A percentile compares a stretch with the other conserved stretches of the same genome.
Conservation (phyloP, 2,329 filamentous ascomycete genomes). For the Nigrograna mackinnonii region DNA sequence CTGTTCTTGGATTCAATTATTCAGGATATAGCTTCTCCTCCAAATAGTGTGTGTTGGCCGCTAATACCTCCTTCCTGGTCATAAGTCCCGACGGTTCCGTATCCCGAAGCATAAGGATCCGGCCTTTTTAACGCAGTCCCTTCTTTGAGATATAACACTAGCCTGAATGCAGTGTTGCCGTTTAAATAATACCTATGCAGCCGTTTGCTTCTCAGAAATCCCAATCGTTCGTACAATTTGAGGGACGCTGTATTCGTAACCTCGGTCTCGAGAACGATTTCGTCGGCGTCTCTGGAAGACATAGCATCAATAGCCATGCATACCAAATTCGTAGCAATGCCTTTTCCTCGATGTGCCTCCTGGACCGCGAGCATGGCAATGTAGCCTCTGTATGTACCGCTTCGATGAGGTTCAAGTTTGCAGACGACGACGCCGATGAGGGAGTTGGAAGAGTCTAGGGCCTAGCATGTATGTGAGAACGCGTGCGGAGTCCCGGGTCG, state of each 20-base stretch:
- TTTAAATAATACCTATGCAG: constrained; percentile 96
- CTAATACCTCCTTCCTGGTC: too few relatives aligned
- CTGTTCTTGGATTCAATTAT: too few relatives aligned
- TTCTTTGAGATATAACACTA: constrained; percentile 77
- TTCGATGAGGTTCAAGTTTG: constrained; percentile 89
- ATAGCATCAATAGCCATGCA: constrained; percentile 89
- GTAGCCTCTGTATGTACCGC: constrained; percentile 86
- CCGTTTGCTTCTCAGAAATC: constrained; percentile 89
- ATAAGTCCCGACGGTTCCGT: too few relatives aligned
- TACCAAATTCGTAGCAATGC: constrained; percentile 87
- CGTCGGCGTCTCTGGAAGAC: constrained; percentile 81
- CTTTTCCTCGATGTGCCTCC: constrained; percentile 76
- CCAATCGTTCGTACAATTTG: constrained; percentile 88
- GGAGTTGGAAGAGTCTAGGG: constrained; percentile 46
- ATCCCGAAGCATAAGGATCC: too few relatives aligned
- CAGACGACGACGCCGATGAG: constrained; percentile 91
- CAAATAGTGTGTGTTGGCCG: too few relatives aligned
- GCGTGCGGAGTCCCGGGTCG: too few relatives aligned
- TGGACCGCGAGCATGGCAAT: constrained; percentile 98
- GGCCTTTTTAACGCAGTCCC: constrained; percentile 37
- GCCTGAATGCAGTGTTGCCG: constrained; percentile 88
- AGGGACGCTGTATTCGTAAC: constrained; percentile 89
- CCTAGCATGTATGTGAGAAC: constrained; percentile 24
- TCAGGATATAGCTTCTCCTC: too few relatives aligned
- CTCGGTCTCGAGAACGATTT: constrained; percentile 95